Evolutionary conservation across 2,329 filamentous ascomycete species (phyloP).

Genomic region (Emmonsia crescens): DNA sequence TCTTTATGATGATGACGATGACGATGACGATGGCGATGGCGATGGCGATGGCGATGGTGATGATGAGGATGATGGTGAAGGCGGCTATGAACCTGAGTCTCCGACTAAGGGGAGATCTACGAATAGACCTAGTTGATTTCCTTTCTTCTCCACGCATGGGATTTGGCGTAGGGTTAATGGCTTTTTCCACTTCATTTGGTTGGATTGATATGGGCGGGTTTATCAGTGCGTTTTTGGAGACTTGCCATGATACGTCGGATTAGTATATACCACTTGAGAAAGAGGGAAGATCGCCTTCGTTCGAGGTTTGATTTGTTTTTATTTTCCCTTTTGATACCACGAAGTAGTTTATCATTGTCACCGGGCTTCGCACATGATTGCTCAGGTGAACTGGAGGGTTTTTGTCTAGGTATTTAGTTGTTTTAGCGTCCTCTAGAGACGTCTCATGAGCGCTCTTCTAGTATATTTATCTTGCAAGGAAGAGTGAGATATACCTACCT

Average conservation of each 20-base stretch:
- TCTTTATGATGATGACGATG: background rate
- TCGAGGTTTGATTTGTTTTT: background rate
- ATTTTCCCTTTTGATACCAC: background rate
- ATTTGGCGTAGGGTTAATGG: background rate
- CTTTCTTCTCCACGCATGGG: background rate
- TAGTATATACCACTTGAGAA: background rate
- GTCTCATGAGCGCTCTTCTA: background rate
- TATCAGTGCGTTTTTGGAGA: background rate
- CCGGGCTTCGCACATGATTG: background rate
- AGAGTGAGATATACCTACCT: background rate
- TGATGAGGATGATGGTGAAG: background rate
- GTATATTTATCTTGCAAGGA: background rate
- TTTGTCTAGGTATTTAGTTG: background rate
- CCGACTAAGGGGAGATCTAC: slow-evolving; percentile 3
- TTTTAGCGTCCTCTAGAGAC: background rate
- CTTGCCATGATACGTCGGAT: background rate
- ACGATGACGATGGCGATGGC: background rate
- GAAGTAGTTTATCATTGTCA: background rate
- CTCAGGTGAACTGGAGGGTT: background rate
- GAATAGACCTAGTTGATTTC: background rate
- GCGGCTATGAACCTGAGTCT: background rate
- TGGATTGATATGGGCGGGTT: background rate
- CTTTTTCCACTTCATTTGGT: background rate
- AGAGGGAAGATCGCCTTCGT: background rate
- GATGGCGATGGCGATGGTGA: background rate